Evolutionary conservation across 495 filamentous ascomycete species (phyloP), one percentile per base, ranked within the genome.

Genomic region (Penicillium soppii): DNA sequence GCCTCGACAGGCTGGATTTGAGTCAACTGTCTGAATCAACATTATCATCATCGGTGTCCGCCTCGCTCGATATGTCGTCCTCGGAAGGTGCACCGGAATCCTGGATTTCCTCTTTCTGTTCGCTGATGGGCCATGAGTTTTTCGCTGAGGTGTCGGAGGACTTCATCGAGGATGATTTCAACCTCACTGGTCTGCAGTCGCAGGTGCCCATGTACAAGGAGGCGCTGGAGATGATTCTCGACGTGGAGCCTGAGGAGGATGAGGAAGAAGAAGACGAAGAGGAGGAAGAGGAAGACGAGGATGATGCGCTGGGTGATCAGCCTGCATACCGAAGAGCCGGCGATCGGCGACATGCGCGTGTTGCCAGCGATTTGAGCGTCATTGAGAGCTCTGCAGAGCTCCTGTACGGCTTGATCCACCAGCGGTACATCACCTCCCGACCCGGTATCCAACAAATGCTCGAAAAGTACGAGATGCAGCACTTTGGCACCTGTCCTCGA

Each of bases 201-300:
- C 91, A 97, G 72, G 94, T 98, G 43, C 89, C 91, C 47, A 97
- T 96, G 92, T 98, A 98, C 67, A 98, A 97, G 69, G 94, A 98
- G 73, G 94, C 94, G 0, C 65, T 85, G 47, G 83, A 98, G 80
- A 97, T 98, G 94, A 97, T 98, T 54, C 80, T 98, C 32, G 94
- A 98, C 58, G 95, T 98, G 39, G 94, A 98, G 61, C 92, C 94
- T 12, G 91, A 95, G 66, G 91, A 95, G 15, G 89, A 91, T 21
- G 90, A 92, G 33, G 88, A 92, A 13, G 89, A 95, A 4, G 82
- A 84, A 36, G 80, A 84, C 39, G 79, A 82, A 30, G 86, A 89
- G 17, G 88, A 89, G 15, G 86, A 91, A 6, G 86, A 90, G 4
- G 87, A 90, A 30, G 87, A 90, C 21, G 90, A 95, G 3, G 88